Percentiles rank a stretch among this genome's conserved stretches.
Evolutionary conservation across 108 stramenopile species (phyloP).

Genomic region (Nitzschia sp.): DNA sequence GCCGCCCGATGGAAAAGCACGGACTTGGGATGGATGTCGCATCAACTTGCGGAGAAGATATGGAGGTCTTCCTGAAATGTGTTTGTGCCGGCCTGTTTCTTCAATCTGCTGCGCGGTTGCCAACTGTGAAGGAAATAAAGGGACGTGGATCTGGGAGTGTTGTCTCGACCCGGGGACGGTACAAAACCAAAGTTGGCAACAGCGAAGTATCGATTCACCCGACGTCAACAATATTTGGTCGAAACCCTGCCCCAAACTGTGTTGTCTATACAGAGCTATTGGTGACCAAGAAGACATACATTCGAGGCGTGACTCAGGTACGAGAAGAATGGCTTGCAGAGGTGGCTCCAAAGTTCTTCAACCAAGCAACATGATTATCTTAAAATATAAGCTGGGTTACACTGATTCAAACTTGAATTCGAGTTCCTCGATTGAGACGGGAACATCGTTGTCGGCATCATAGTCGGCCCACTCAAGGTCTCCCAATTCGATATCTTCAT

Average conservation of each 20-base stretch:
- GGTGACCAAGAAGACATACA: slow-evolving; percentile 76
- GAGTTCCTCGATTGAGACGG: slow-evolving; percentile 65
- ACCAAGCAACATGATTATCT: background rate
- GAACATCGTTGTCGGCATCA: slow-evolving; percentile 77
- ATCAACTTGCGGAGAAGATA: slow-evolving; percentile 59
- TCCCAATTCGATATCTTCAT: slow-evolving; percentile 80
- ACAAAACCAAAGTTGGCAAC: slow-evolving; percentile 89
- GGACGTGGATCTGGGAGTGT: slow-evolving; percentile 66
- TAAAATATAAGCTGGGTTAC: background rate
- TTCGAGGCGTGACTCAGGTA: slow-evolving; percentile 82
- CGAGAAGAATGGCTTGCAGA: slow-evolving; percentile 83
- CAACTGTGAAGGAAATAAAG: slow-evolving; percentile 46
- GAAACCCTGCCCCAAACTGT: slow-evolving; percentile 90
- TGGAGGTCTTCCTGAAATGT: slow-evolving; percentile 78
- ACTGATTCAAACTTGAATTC: slow-evolving; percentile 70
- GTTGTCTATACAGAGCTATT: slow-evolving; percentile 95
- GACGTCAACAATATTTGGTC: slow-evolving; percentile 86
- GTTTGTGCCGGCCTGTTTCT: slow-evolving; percentile 90
- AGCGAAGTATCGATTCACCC: slow-evolving; percentile 93
- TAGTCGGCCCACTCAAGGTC: slow-evolving; percentile 91
- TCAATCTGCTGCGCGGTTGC: slow-evolving; percentile 71
- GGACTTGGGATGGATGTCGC: slow-evolving; percentile 70
- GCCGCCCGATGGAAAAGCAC: slow-evolving; percentile 41
- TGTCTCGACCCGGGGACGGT: slow-evolving; percentile 79
- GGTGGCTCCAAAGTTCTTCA: slow-evolving; percentile 50